Percentiles rank a stretch among this genome's conserved stretches.
phyloP scores from a whole-genome alignment of 306 rosid species.

The Corylus heterophylla region DNA sequence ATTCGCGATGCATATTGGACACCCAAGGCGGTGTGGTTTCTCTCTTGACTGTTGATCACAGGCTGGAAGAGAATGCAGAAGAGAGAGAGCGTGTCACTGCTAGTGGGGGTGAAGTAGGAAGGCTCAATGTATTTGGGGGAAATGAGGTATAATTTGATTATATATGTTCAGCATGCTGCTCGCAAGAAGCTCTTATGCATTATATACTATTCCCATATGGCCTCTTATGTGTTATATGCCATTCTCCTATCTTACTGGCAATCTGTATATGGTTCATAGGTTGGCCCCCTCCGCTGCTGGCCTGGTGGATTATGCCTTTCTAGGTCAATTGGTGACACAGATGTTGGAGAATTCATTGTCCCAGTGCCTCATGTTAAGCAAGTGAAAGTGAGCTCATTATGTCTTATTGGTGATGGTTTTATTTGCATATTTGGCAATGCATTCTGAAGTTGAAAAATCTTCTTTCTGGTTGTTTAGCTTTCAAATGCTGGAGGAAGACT shows the following conservation, averaged over 20 bases:
- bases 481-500: constrained; percentile 94
- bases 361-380: constrained; percentile 99
- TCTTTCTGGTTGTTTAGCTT: constrained; percentile 54
- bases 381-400: constrained; percentile 71
- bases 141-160: constrained; percentile 62
- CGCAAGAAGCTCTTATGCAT: constrained; percentile 1
- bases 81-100: constrained; percentile 99
- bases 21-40: constrained; percentile 93
- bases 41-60: constrained; percentile 92
- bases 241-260: constrained; percentile 17
- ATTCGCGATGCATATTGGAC: constrained; percentile 96
- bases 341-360: constrained; percentile 96
- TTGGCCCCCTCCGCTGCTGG: constrained; percentile 99
- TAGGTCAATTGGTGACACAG: constrained; percentile 96
- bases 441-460: constrained; percentile 23
- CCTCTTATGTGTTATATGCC: background rate
- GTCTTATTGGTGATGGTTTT: constrained; percentile 13
- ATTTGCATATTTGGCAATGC: constrained; percentile 8
- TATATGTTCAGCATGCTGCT: constrained; percentile 17
- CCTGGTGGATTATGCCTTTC: constrained; percentile 99
- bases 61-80: constrained; percentile 92
- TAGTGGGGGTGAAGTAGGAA: constrained; percentile 99
- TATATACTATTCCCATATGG: background rate
- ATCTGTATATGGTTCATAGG: constrained; percentile 43
- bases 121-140: constrained; percentile 92